Evolutionary conservation across 2,329 filamentous ascomycete genomes (phyloP).

Genomic region (Ceratocystiopsis minuta): DNA sequence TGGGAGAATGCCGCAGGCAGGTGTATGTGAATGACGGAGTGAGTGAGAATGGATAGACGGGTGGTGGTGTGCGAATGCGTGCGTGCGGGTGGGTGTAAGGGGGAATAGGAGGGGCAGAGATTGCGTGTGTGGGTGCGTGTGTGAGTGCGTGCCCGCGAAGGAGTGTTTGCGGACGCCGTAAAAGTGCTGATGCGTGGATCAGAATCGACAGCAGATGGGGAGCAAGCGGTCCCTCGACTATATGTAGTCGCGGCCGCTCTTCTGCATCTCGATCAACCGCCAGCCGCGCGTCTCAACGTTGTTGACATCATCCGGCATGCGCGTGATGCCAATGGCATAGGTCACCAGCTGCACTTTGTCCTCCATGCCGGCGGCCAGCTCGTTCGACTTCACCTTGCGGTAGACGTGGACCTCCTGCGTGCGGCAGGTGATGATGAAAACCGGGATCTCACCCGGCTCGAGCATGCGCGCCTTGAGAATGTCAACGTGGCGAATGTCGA

Average conservation of each 20-base stretch:
- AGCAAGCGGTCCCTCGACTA: constrained; percentile 13
- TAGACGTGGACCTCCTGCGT: constrained; percentile 98
- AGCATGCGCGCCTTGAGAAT: constrained; percentile 65
- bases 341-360: constrained; percentile 97
- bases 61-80: too few species aligned
- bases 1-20: too few species aligned
- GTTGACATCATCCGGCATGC: constrained; percentile 85
- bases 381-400: constrained; percentile 71
- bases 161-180: too few species aligned
- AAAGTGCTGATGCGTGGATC: too few species aligned
- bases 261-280: constrained; percentile 96
- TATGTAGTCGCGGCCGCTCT: constrained; percentile 80
- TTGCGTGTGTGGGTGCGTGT: too few species aligned
- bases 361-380: constrained; percentile 93
- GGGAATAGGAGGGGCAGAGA: too few species aligned
- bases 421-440: constrained; percentile 91
- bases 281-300: constrained; percentile 94
- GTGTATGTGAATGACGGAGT: too few species aligned
- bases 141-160: too few species aligned
- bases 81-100: too few species aligned
- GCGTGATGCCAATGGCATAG: constrained; percentile 90
- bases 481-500: constrained; percentile 90
- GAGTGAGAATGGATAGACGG: too few species aligned
- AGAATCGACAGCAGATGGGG: too few species aligned
- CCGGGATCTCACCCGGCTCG: constrained; percentile 73